Percentiles rank a stretch among this genome's conserved stretches.
Evolutionary conservation across 1,284 basidiomycete genomes (phyloP).

Genomic region (Ganoderma sinense): DNA sequence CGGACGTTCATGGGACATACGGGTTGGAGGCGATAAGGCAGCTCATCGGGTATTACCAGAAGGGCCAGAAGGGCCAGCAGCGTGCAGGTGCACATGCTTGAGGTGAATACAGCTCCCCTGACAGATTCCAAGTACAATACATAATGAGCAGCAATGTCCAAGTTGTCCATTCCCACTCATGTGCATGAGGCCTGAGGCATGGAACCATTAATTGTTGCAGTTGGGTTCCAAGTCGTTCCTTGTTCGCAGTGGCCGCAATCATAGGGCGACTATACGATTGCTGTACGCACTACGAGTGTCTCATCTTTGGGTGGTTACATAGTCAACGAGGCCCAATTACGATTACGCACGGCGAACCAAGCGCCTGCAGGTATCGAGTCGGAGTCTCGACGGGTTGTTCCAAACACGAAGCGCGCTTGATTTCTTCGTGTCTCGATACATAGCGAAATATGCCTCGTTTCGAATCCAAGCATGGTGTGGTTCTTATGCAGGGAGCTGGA

Average conservation of each 20-base stretch:
- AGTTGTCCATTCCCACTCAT: not conserved
- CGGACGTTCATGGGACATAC: constrained; percentile 71
- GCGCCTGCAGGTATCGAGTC: too few relatives aligned
- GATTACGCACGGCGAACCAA: too few relatives aligned
- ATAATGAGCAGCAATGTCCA: not conserved
- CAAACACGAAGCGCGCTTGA: too few relatives aligned
- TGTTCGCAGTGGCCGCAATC: not conserved
- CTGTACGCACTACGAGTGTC: not conserved
- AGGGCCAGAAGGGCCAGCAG: constrained; percentile 42
- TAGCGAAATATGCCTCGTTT: too few relatives aligned
- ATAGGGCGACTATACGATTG: not conserved
- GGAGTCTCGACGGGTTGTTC: too few relatives aligned
- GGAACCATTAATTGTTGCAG: not conserved
- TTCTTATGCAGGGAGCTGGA: not conserved
- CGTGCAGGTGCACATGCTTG: constrained; percentile 17
- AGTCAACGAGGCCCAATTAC: not conserved
- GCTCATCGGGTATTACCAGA: constrained; percentile 69
- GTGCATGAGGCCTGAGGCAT: not conserved
- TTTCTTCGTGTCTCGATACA: too few relatives aligned
- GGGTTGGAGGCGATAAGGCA: constrained; percentile 80
- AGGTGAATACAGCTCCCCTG: not conserved
- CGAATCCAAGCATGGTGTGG: not conserved
- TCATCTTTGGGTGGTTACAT: not conserved
- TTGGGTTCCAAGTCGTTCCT: not conserved
- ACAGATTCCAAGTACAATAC: constrained; percentile 2